Evolutionary conservation across 345 rosid species (phyloP), one percentile per base, ranked within the genome.

Genomic region (Pistacia integerrima): DNA sequence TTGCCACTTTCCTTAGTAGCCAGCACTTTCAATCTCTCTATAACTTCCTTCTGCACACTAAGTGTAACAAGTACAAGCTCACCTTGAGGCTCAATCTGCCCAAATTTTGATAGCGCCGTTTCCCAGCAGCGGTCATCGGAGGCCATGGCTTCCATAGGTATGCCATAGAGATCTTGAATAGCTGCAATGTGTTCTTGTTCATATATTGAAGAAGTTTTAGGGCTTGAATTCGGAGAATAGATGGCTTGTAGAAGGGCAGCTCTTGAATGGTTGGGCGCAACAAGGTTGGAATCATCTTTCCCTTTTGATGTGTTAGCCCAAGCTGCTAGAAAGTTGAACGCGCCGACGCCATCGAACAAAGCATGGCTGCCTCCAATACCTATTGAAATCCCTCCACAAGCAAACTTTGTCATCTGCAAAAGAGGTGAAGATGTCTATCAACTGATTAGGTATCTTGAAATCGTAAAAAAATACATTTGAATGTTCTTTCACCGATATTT

Each of bases 321-420:
- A 18, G 66, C 55, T 55, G 78, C 70, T 6, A 79, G 72, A 41
- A 79, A 79, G 71, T 69, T 79, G 64, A 69, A 79, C 69, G 78
- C 75, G 0, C 75, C 75, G 0, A 52, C 41, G 1, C 78, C 82
- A 22, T 79, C 82, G 16, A 69, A 74, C 33, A 79, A 79, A 20
- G 78, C 82, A 46, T 79, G 78, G 78, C 82, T 79, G n/a, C 74
- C 60, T 7, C 82, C 78, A 55, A 69, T 54, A 16, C 82, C 82
- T 1, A 74, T 14, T 16, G 75, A 69, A 62, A 74, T 52, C 3
- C 82, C 82, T 49, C 78, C 82, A 44, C 82, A 78, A 67, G 49
- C 74, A 56, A 74, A 79, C 52, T 41, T 79, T 69, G 78, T 79
- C 41, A 79, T 69, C 82, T 79, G 78, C 33, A 18, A 67, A 17